Percentiles rank a stretch among this genome's conserved stretches.
phyloP scores from a whole-genome alignment of 176 grass and related monocot species.

The Poa pratensis region DNA sequence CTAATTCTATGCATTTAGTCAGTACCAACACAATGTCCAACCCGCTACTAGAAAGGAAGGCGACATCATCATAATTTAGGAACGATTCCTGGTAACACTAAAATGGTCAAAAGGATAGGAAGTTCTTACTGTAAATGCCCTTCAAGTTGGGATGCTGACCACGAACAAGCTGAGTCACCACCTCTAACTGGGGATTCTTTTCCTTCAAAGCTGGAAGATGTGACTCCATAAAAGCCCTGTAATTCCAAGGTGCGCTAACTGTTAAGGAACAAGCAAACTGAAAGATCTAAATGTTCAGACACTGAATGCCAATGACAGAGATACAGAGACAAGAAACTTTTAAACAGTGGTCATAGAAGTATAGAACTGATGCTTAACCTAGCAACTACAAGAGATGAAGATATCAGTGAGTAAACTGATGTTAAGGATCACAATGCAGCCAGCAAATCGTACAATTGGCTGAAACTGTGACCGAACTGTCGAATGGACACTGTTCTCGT shows the following conservation, averaged over 20 bases:
- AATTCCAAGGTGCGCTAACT: conserved; percentile 12
- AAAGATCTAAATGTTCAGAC: conserved; percentile 1
- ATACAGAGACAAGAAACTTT: background rate
- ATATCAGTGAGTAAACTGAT: background rate
- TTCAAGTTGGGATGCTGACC: conserved; percentile 92
- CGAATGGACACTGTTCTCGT: background rate
- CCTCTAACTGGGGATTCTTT: conserved; percentile 72
- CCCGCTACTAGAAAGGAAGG: background rate
- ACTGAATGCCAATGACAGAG: conserved; percentile 8
- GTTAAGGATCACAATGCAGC: background rate
- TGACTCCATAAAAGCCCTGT: conserved; percentile 89
- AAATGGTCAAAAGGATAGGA: conserved; percentile 10
- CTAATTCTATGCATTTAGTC: too few relatives aligned
- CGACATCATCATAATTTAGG: background rate
- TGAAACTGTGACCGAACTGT: background rate
- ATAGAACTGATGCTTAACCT: background rate
- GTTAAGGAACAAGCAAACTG: background rate
- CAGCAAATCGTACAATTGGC: background rate
- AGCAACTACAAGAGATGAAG: background rate
- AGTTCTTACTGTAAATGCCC: conserved; percentile 87
- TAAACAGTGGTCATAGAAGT: background rate
- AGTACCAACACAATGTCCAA: background rate
- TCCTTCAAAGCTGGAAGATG: conserved; percentile 73
- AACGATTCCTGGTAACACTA: background rate
- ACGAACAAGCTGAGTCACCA: conserved; percentile 61